Evolutionary conservation across 345 rosid genomes (phyloP).

Genomic region (Salix exigua): DNA sequence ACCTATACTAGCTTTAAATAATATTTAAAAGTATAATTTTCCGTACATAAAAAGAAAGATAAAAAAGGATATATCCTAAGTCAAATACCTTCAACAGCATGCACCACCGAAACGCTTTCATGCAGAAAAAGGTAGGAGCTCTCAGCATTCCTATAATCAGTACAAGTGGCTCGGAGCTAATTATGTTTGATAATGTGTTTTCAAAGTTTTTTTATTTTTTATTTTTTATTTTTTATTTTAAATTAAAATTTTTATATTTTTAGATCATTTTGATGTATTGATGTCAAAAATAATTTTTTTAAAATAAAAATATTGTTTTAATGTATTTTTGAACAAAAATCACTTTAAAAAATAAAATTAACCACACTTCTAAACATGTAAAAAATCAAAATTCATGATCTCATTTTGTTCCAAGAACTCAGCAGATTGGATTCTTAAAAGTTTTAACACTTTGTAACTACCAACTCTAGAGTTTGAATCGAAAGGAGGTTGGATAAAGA

Average conservation of each 20-base stretch:
- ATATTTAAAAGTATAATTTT: neutral
- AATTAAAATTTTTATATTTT: no score
- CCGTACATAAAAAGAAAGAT: neutral
- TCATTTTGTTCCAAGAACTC: neutral
- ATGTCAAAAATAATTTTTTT: no score
- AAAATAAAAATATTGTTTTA: no score
- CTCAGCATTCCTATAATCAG: neutral
- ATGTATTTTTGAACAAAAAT: no score
- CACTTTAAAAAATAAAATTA: no score
- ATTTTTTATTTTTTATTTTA: no score
- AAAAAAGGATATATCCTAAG: neutral
- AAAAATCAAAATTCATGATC: neutral
- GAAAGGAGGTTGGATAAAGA: neutral
- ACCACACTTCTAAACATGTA: no score
- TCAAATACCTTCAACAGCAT: neutral
- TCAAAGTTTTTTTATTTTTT: no score
- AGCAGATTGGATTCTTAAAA: neutral
- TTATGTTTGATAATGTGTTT: neutral
- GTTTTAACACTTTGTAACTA: neutral
- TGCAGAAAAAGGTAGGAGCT: neutral
- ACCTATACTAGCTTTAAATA: rapidly evolving
- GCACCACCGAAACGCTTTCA: neutral
- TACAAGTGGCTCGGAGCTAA: neutral
- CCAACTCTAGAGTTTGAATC: neutral
- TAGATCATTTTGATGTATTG: no score